Base-by-base conservation (phyloP, 352 stramenopile species). In the Globisporangium uncinulatum region DNA sequence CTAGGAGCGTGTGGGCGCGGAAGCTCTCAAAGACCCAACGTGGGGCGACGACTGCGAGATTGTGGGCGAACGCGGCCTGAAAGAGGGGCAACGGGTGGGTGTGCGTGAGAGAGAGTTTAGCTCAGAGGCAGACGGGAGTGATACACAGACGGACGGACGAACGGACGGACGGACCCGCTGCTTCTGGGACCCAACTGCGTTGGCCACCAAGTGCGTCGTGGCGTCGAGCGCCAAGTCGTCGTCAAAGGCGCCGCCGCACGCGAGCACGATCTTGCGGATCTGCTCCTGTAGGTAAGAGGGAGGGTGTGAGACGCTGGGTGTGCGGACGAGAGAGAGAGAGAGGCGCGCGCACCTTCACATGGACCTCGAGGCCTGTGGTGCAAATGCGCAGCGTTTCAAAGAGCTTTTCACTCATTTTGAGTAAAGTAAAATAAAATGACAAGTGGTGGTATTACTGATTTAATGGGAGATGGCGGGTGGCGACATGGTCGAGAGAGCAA, bases 21-120 rank as follows among this genome's bases (percentile, higher is more conserved):
- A 81, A 89, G 58, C 77, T 86, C 31, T 88, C 77, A 51, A 89
- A 86, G 13, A 92, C 63, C 82, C 82, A 92, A 29, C 71, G 67
- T 6, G 79, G 67, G 1, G 68, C 71, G 15, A 69, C 67, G 6
- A 92, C 67, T 7, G 63, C 57, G 1, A 92, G 56, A 3, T 70
- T 65, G n/a, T 74, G 63, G 0, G 63, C 62, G 13, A 73, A 61
- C n/a, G 82, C 82, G 45, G 67, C 73, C 76, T 83, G 39, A 15
- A 9, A 41, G 14, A 51, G 6, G 19, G 10, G 48, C 24, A 36
- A 4, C 6, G 5, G 8, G 34, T 13, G 15, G 5, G 31, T 10
- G 43, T 48, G 1, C 17, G n/a, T 7, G n/a, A 31, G 43, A 34
- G 14, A 32, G 2, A 54, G 24, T 19, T 54, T 3, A 44, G 36